Evolutionary conservation across 1,284 basidiomycete species (phyloP).

Genomic region (Malassezia slooffiae): DNA sequence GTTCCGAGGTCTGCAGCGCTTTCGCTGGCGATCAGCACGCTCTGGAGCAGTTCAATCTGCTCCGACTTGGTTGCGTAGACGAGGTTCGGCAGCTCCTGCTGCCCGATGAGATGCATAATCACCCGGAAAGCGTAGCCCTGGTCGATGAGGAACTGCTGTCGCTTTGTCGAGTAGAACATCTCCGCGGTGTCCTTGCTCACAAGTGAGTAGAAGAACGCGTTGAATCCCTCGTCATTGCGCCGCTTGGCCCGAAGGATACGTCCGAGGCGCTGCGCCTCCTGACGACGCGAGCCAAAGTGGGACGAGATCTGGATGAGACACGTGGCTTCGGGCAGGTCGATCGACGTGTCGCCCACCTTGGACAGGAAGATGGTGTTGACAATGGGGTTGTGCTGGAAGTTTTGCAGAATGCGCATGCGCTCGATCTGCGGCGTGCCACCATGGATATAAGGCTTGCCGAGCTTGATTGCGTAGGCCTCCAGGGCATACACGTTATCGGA

Average conservation of each 20-base stretch:
- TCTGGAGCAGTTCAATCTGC: constrained; percentile 83
- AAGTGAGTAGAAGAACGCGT: constrained; percentile 98
- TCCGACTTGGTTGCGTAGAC: constrained; percentile 83
- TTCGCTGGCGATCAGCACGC: constrained; percentile 82
- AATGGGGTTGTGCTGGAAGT: constrained; percentile 84
- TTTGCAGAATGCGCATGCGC: constrained; percentile 83
- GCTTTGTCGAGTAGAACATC: constrained; percentile 98
- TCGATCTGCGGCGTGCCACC: constrained; percentile 92
- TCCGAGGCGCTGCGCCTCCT: constrained; percentile 94
- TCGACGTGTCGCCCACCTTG: constrained; percentile 98
- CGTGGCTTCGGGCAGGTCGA: constrained; percentile 96
- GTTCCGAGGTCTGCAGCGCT: constrained; percentile 77
- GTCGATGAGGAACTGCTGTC: constrained; percentile 97
- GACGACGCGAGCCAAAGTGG: constrained; percentile 93
- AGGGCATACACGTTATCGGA: constrained; percentile 96
- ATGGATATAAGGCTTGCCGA: constrained; percentile 90
- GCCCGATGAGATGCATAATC: constrained; percentile 89
- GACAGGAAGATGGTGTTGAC: constrained; percentile 98
- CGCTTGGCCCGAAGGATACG: constrained; percentile 87
- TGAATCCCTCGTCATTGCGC: constrained; percentile 97
- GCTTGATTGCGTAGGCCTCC: constrained; percentile 90
- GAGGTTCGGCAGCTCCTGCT: constrained; percentile 72
- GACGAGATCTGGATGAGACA: constrained; percentile 99
- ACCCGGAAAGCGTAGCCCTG: constrained; percentile 99
- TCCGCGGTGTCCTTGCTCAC: constrained; percentile 98